A percentile compares a stretch with the other conserved stretches of the same genome.
phyloP scores from a whole-genome alignment of 805 yeast genomes.

The Kodamaea restingae region DNA sequence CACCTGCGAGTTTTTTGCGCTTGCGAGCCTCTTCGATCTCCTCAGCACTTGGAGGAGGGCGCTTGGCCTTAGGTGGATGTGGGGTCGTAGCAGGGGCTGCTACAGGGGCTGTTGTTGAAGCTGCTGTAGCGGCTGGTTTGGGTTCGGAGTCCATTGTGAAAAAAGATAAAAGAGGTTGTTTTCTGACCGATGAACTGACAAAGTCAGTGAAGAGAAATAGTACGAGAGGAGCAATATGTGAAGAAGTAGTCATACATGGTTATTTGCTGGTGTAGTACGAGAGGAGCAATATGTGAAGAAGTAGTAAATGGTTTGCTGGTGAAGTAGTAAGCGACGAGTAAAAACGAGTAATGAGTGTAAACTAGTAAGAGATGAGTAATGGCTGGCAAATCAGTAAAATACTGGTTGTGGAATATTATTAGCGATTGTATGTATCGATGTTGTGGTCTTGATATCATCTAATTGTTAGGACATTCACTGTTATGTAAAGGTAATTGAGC shows the following conservation, averaged over 20 bases:
- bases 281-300: neutral
- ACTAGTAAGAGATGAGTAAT: too few relatives aligned
- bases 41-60: conserved; percentile 12
- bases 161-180: neutral
- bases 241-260: neutral
- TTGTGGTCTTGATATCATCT: too few relatives aligned
- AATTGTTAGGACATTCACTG: too few relatives aligned
- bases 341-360: too few relatives aligned
- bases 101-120: neutral
- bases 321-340: too few relatives aligned
- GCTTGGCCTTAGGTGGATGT: conserved; percentile 1
- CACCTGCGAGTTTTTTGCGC: conserved; percentile 9
- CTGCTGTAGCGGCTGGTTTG: neutral
- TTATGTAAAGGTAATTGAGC: too few relatives aligned
- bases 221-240: neutral
- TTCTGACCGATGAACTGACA: neutral
- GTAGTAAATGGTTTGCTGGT: too few relatives aligned
- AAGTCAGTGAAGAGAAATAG: neutral
- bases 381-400: too few relatives aligned
- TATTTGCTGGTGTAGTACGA: too few relatives aligned
- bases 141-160: neutral
- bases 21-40: conserved; percentile 13
- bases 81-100: too few relatives aligned
- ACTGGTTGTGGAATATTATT: too few relatives aligned
- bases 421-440: too few relatives aligned